Conservation (phyloP, 768 basidiomycete species). For the Boletus reticuloceps region DNA sequence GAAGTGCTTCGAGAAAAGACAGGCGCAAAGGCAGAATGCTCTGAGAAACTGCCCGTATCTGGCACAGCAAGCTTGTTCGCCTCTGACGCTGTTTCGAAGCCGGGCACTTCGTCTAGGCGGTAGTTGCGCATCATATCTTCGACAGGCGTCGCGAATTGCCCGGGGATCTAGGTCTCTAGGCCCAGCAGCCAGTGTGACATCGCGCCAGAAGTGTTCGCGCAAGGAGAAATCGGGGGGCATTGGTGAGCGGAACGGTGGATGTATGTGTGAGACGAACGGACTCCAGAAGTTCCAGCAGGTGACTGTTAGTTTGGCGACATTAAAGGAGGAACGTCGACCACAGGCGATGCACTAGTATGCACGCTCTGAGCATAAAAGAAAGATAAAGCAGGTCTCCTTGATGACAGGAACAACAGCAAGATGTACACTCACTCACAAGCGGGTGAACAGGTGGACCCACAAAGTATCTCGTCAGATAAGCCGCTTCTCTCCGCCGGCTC, state of each 20-base stretch:
- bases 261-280: not conserved
- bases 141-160: slow-evolving; percentile 18
- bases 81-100: slow-evolving; percentile 3
- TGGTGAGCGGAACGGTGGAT: not conserved
- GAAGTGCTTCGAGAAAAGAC: slow-evolving; percentile 13
- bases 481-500: slow-evolving; percentile 5
- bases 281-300: too few relatives aligned
- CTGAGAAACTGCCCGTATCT: slow-evolving; percentile 10
- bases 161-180: slow-evolving; percentile 9
- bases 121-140: slow-evolving; percentile 25
- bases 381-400: not conserved
- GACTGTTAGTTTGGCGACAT: not conserved
- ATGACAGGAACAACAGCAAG: not conserved
- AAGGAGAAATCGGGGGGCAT: slow-evolving; percentile 16
- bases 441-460: slow-evolving; percentile 20
- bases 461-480: slow-evolving; percentile 5
- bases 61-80: not conserved
- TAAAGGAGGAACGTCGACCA: not conserved
- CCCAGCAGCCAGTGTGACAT: slow-evolving; percentile 13
- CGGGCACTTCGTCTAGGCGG: slow-evolving; percentile 17
- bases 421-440: not conserved
- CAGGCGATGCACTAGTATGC: slow-evolving; percentile 1
- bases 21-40: slow-evolving; percentile 17
- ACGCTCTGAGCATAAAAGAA: slow-evolving; percentile 4
- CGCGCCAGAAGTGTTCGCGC: slow-evolving; percentile 26